Base-by-base conservation (phyloP, 2,329 filamentous ascomycete genomes). In the Epichloe coenophiala region DNA sequence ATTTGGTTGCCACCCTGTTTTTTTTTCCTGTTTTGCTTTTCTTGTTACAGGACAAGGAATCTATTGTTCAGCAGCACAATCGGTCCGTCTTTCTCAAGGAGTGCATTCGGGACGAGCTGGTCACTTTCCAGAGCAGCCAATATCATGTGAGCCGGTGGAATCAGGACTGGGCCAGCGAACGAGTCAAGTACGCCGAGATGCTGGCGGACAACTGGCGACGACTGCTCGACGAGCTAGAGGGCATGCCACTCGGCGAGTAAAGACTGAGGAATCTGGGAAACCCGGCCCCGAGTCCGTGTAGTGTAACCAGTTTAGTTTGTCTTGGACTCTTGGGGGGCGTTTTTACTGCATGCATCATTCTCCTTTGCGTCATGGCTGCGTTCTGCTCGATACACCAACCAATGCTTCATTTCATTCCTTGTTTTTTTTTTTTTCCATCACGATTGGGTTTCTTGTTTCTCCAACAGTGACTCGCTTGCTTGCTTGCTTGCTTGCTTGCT, bases 81-180 rank as follows among this genome's bases (percentile, higher is more conserved):
- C 83, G 91, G 47, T 89, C 88, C 43, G 80, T 98, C 38, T 94
- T 98, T 66, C 91, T 97, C 69, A 90, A 86, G 68, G 90, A 98
- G 67, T 95, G 89, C 62, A 73, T 97, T 48, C 82, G 89, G 45
- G 90, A 98, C 64, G 93, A 98, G 66, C 78, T 98, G 44, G 62
- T 84, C 36, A 88, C 82, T 65, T 97, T 97, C 72, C 89, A 95
- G 67, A 76, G 78, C 56, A 88, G 84, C 48, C 90, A 96, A 67
- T 96, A 94, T 68, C 85, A 94, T 59, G 80, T 96, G 59, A 89
- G 83, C 59, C 78, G 84, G 40, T 81, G 91, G 73, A 91, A 94
- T 66, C 93, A 97, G 68, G 93, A 98, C 65, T 98, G 91, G 91
- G 88, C 88, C 38, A 88, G 95, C 68, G 93, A 98, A 72, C 79